These are phyloP conservation scores for Saksenaea vasiformis DNA, from an alignment of 371 early-diverging fungal species.

Conservation along the genomic window DNA sequence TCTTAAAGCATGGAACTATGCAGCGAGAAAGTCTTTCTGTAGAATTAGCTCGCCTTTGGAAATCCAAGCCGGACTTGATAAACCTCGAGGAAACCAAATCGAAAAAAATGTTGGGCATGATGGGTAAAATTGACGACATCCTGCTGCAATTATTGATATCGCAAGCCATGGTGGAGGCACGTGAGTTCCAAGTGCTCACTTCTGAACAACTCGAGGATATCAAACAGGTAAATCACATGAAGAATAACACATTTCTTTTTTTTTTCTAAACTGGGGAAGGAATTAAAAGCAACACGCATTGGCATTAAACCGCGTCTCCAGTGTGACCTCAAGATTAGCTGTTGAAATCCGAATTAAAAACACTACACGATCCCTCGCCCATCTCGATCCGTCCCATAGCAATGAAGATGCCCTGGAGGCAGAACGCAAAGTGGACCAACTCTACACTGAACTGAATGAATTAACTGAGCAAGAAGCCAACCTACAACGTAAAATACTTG, in stretches of 20 bases:
- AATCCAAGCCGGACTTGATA: constrained; percentile 14
- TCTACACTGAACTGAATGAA: constrained; percentile 68
- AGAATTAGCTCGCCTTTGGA: constrained; percentile 40
- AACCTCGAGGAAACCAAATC: not conserved
- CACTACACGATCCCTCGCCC: constrained; percentile 44
- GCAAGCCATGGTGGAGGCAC: constrained; percentile 65
- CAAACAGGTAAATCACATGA: constrained; percentile 46
- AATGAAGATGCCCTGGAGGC: constrained; percentile 38
- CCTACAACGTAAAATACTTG: constrained; percentile 64
- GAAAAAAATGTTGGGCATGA: constrained; percentile 1
- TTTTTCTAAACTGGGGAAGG: not conserved
- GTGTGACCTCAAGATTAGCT: constrained; percentile 18
- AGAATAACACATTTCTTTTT: not conserved
- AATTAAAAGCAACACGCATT: constrained; percentile 20
- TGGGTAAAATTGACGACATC: constrained; percentile 53
- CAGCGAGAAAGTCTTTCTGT: constrained; percentile 26
- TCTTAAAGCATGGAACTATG: not conserved
- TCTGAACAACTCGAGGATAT: constrained; percentile 57
- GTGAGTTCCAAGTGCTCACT: constrained; percentile 53
- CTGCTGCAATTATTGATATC: constrained; percentile 59
- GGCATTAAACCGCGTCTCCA: constrained; percentile 17
- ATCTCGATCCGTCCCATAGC: constrained; percentile 24
- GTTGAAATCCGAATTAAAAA: constrained; percentile 32
- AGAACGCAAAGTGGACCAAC: constrained; percentile 66
- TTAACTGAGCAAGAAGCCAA: constrained; percentile 60